A percentile compares a stretch with the other conserved stretches of the same genome.
Evolutionary conservation across 495 filamentous ascomycete species (phyloP).

Genomic region (Penicillium bovifimosum): DNA sequence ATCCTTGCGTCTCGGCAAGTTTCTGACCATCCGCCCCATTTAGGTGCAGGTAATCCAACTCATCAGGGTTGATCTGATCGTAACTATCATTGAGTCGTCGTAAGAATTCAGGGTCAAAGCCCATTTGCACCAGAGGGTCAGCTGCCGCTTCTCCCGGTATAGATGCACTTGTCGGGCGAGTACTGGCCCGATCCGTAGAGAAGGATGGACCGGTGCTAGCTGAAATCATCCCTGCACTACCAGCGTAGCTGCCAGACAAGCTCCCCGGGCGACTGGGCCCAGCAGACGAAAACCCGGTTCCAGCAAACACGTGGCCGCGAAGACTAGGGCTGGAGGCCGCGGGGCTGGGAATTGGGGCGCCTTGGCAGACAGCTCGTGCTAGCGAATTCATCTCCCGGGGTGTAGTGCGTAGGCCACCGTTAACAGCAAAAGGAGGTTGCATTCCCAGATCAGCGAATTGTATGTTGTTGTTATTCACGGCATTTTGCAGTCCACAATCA

Average conservation of each 20-base stretch:
- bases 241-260: conserved; percentile 37
- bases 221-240: conserved; percentile 32
- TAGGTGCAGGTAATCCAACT: conserved; percentile 21
- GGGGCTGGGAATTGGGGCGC: conserved; percentile 23
- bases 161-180: conserved; percentile 33
- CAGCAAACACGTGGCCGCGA: conserved; percentile 33
- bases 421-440: conserved; percentile 37
- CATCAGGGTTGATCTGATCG: conserved; percentile 25
- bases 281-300: conserved; percentile 33
- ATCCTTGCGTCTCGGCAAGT: conserved; percentile 14
- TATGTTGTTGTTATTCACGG: conserved; percentile 30
- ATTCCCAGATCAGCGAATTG: conserved; percentile 36
- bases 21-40: conserved; percentile 9
- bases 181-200: conserved; percentile 39
- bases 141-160: conserved; percentile 22
- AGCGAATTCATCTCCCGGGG: conserved; percentile 30
- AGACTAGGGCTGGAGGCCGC: conserved; percentile 30
- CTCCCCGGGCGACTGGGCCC: conserved; percentile 35
- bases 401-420: conserved; percentile 27
- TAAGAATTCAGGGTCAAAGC: conserved; percentile 40
- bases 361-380: conserved; percentile 21
- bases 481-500: conserved; percentile 47
- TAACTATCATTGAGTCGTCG: conserved; percentile 36
- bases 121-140: conserved; percentile 40
- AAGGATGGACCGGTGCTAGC: conserved; percentile 25